phyloP scores from a whole-genome alignment of 75 land plant genomes.

The Selaginella tamariscina region DNA sequence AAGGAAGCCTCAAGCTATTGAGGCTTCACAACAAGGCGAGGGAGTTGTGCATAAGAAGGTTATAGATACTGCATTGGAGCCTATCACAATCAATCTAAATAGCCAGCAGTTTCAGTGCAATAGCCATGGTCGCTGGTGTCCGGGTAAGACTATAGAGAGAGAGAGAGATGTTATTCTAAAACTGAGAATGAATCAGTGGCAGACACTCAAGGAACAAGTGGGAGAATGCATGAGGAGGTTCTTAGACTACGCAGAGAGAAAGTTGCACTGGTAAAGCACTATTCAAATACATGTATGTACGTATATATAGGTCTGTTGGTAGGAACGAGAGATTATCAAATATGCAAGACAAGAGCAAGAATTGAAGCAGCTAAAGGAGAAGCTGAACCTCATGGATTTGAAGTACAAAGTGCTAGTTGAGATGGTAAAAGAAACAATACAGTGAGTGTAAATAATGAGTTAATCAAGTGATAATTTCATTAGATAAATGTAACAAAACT shows the following conservation, averaged over 20 bases:
- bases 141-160: neutral
- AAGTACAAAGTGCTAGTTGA: neutral
- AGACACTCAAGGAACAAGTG: too few relatives aligned
- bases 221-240: neutral
- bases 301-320: neutral
- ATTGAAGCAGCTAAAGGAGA: neutral
- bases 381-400: neutral
- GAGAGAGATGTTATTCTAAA: too few relatives aligned
- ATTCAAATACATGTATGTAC: neutral
- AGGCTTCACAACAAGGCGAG: neutral
- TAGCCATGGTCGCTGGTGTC: neutral
- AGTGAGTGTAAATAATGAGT: neutral
- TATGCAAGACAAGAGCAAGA: neutral
- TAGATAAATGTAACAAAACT: neutral
- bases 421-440: neutral
- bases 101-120: conserved; percentile 1
- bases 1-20: neutral
- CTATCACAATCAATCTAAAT: neutral
- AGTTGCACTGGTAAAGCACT: neutral
- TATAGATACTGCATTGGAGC: neutral
- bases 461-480: too few relatives aligned
- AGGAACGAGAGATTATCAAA: neutral
- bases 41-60: neutral
- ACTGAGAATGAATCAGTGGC: too few relatives aligned
- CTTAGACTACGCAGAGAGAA: neutral